Evolutionary conservation across 108 stramenopile genomes (phyloP).

Genomic region (Pseudonitzschia multiseries): DNA sequence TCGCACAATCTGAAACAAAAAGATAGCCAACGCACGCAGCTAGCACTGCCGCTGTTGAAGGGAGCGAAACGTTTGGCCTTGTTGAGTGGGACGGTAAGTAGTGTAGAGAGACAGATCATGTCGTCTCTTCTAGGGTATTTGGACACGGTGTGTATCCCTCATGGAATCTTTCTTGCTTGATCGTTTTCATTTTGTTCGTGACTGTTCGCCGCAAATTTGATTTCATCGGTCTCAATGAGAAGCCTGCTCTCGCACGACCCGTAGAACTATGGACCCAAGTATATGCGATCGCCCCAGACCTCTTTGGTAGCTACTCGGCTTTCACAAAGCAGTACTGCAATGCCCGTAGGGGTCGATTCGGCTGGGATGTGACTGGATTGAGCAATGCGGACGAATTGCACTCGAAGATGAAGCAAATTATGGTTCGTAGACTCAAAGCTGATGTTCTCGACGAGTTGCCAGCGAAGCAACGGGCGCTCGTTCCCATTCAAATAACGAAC

Average conservation of each 20-base stretch:
- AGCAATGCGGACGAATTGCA: slow-evolving; percentile 81
- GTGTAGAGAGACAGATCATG: too few relatives aligned
- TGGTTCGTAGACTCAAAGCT: slow-evolving; percentile 86
- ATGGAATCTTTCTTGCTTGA: neutral
- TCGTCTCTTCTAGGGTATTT: neutral
- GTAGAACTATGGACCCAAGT: slow-evolving; percentile 89
- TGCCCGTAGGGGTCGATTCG: slow-evolving; percentile 60
- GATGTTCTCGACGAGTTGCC: slow-evolving; percentile 87
- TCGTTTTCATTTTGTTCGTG: neutral
- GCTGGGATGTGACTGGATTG: slow-evolving; percentile 72
- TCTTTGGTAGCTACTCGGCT: slow-evolving; percentile 59
- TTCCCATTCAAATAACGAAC: slow-evolving; percentile 48
- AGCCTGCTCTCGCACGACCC: slow-evolving; percentile 86
- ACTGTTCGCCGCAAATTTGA: too few relatives aligned
- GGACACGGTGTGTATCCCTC: neutral
- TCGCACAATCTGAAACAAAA: slow-evolving; percentile 85
- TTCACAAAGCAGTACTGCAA: slow-evolving; percentile 83
- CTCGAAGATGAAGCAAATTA: slow-evolving; percentile 59
- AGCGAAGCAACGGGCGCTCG: slow-evolving; percentile 76
- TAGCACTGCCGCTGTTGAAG: slow-evolving; percentile 71
- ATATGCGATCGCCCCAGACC: slow-evolving; percentile 56
- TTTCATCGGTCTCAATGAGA: too few relatives aligned
- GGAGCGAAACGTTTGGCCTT: slow-evolving; percentile 66
- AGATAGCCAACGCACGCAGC: slow-evolving; percentile 71
- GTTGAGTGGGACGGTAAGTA: slow-evolving; percentile 70